These are phyloP conservation scores for Akanthomyces lecanii DNA, from an alignment of 2,329 filamentous ascomycete species.

Conservation along the genomic window DNA sequence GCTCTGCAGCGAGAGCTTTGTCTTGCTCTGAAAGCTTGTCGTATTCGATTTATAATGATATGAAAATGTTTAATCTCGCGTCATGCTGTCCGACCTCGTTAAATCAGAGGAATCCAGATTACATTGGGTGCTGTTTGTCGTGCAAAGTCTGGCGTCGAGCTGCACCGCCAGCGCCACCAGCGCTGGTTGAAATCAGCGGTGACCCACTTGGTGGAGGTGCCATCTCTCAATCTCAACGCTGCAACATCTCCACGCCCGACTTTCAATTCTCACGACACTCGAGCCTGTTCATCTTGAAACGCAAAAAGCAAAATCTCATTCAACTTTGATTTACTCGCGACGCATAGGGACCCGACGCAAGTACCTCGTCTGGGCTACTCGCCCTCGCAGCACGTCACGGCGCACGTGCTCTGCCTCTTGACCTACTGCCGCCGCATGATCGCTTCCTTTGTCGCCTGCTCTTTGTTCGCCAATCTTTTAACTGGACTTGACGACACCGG, in stretches of 20 bases:
- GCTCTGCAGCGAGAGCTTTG: background rate
- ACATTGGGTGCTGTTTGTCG: background rate
- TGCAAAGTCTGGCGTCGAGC: background rate
- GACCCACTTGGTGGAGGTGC: conserved; percentile 6
- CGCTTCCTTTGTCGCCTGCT: conserved; percentile 16
- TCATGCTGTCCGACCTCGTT: background rate
- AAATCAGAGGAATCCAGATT: background rate
- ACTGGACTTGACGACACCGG: background rate
- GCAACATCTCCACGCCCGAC: conserved; percentile 8
- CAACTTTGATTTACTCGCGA: background rate
- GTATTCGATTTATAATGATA: background rate
- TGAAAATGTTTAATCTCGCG: background rate
- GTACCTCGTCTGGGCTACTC: background rate
- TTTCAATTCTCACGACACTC: conserved; percentile 6
- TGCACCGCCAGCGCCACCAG: background rate
- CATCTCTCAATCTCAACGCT: conserved; percentile 14
- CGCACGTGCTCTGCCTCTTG: conserved; percentile 9
- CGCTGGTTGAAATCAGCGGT: background rate
- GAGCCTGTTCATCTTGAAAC: conserved; percentile 11
- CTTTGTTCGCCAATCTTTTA: background rate
- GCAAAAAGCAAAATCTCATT: background rate
- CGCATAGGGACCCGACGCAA: background rate
- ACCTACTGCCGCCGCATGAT: conserved; percentile 18
- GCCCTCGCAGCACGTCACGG: background rate
- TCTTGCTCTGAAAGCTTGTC: background rate